phyloP scores from a whole-genome alignment of 169 alveolate species.

The Plasmodium sp. region DNA sequence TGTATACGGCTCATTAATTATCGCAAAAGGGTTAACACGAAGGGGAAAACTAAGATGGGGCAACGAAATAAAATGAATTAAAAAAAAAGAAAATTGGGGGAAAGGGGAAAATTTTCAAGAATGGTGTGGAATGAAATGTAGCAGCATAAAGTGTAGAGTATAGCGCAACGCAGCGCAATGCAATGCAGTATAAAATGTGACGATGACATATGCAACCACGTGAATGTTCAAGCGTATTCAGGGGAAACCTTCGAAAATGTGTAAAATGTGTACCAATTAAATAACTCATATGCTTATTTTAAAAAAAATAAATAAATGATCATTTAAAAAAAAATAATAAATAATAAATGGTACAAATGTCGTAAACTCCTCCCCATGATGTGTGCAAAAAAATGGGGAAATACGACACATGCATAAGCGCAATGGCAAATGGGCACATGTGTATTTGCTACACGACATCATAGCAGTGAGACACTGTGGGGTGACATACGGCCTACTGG shows the following conservation, averaged over 20 bases:
- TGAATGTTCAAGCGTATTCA: background rate
- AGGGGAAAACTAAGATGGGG: background rate
- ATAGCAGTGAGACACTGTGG: background rate
- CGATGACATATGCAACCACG: background rate
- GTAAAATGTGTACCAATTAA: background rate
- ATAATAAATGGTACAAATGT: background rate
- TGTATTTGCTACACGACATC: background rate
- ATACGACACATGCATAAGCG: background rate
- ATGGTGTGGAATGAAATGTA: background rate
- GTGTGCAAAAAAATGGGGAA: background rate
- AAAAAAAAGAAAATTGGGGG: background rate
- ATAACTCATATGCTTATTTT: background rate
- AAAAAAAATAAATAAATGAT: background rate
- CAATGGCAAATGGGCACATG: background rate
- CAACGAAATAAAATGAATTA: background rate
- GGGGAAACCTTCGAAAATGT: background rate
- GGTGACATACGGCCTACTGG: background rate
- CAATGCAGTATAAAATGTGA: background rate
- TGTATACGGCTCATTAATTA: conserved; percentile 5
- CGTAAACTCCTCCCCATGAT: background rate
- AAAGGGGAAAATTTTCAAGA: background rate
- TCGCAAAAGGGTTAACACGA: background rate
- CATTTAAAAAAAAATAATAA: background rate
- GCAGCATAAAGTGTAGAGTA: background rate
- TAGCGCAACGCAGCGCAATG: background rate